phyloP scores from a whole-genome alignment of 805 yeast species.

The Hanseniaspora taiwanica region DNA sequence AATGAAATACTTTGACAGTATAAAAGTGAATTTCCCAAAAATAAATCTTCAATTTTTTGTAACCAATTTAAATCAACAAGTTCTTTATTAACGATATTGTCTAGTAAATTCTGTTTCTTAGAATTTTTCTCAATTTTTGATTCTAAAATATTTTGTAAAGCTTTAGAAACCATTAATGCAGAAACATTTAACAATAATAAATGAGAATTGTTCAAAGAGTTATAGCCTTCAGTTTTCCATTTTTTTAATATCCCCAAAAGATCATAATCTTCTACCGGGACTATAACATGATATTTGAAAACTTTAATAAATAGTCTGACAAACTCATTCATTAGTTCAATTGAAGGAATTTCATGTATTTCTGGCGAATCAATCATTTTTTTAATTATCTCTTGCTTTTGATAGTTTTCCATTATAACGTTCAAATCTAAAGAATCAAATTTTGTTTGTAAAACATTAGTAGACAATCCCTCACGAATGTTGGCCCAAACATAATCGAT shows the following conservation, averaged over 20 bases:
- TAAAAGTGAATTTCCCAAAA: slow-evolving; percentile 7
- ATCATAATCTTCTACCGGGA: slow-evolving; percentile 5
- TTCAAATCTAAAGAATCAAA: slow-evolving; percentile 3
- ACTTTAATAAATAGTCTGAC: neutral
- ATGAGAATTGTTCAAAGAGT: slow-evolving; percentile 5
- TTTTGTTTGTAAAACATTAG: neutral
- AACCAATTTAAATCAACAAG: slow-evolving; percentile 3
- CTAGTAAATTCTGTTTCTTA: too few species aligned
- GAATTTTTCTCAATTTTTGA: neutral
- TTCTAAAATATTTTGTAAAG: neutral
- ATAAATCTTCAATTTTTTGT: slow-evolving; percentile 6
- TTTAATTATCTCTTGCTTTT: slow-evolving; percentile 1
- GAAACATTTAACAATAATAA: slow-evolving; percentile 1
- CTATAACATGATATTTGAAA: neutral
- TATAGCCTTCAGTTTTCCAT: slow-evolving; percentile 5
- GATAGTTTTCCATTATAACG: neutral
- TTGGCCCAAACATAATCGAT: neutral
- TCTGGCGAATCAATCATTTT: slow-evolving; percentile 1
- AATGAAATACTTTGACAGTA: slow-evolving; percentile 8
- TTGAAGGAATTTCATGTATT: neutral
- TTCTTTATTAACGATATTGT: neutral
- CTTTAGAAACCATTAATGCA: slow-evolving; percentile 2
- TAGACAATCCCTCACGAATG: neutral
- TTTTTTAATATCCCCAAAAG: slow-evolving; percentile 4
- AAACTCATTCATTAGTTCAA: slow-evolving; percentile 2